Percentiles rank a stretch among this genome's conserved stretches.
phyloP scores from a whole-genome alignment of 768 basidiomycete genomes.

The Macrolepiota albuminosa region DNA sequence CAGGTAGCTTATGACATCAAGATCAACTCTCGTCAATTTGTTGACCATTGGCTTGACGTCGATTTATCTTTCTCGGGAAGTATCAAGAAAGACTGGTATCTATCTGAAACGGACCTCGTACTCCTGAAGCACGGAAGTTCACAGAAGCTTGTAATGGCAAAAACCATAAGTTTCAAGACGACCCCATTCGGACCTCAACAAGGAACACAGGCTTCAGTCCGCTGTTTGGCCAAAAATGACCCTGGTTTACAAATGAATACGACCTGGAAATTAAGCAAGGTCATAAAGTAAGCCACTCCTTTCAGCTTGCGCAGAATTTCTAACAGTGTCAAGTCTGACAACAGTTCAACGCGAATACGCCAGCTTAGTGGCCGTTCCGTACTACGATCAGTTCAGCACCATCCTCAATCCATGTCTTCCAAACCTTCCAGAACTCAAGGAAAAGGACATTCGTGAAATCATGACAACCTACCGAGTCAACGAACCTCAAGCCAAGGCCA shows the following conservation, averaged over 20 bases:
- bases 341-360: conserved; percentile 92
- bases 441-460: conserved; percentile 50
- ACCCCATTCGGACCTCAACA: conserved; percentile 42
- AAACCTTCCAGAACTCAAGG: conserved; percentile 37
- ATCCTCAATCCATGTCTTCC: conserved; percentile 69
- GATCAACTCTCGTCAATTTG: conserved; percentile 63
- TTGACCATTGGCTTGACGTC: conserved; percentile 81
- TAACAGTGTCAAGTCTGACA: conserved; percentile 56
- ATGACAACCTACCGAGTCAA: conserved; percentile 78
- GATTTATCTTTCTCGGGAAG: conserved; percentile 57
- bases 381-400: conserved; percentile 71
- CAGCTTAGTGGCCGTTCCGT: conserved; percentile 76
- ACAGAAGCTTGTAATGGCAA: conserved; percentile 61
- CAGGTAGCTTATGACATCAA: conserved; percentile 54
- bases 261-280: conserved; percentile 71
- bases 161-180: conserved; percentile 36
- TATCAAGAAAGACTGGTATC: conserved; percentile 65
- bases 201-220: conserved; percentile 55
- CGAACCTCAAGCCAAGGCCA: conserved; percentile 91
- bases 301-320: not conserved
- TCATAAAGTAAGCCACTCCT: conserved; percentile 61
- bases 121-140: conserved; percentile 59
- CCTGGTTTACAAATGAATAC: conserved; percentile 61
- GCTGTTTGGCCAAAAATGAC: conserved; percentile 48
- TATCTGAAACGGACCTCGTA: conserved; percentile 85